phyloP scores from a whole-genome alignment of 441 rosid genomes.

The Hura crepitans region DNA sequence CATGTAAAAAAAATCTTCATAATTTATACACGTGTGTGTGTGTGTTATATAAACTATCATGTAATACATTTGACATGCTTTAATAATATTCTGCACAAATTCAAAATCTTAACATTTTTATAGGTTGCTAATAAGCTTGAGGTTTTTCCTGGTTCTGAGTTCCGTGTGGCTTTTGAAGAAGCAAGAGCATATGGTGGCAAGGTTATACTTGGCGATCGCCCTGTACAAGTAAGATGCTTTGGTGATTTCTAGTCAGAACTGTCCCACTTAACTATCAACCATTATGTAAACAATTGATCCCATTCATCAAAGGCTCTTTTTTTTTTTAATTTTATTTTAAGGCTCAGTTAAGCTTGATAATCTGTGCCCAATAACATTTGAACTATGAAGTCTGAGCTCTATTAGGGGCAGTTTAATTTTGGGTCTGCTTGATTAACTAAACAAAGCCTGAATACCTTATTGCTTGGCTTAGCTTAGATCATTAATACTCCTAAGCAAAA shows the following conservation, averaged over 20 bases:
- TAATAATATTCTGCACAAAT: background rate
- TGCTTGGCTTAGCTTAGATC: background rate
- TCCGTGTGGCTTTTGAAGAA: constrained; percentile 82
- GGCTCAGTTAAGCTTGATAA: background rate
- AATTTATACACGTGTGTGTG: too few relatives aligned
- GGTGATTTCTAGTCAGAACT: constrained; percentile 6
- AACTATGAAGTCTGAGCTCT: too few relatives aligned
- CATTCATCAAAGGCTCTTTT: background rate
- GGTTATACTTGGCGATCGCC: constrained; percentile 93
- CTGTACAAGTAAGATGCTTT: constrained; percentile 37
- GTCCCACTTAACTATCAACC: background rate
- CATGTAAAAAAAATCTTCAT: constrained; percentile 25
- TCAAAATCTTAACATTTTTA: constrained; percentile 14
- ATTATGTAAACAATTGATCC: background rate
- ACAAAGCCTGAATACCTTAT: background rate
- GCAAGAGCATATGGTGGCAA: constrained; percentile 71
- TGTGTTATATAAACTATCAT: background rate
- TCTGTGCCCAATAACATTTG: background rate
- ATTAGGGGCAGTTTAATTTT: background rate
- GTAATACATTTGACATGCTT: background rate
- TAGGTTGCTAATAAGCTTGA: constrained; percentile 82
- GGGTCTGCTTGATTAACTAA: background rate
- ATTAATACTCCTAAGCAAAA: background rate
- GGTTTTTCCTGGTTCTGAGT: constrained; percentile 77
- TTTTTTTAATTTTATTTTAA: too few relatives aligned